Evolutionary conservation across 306 rosid species (phyloP).

Genomic region (Bauhinia variegata): DNA sequence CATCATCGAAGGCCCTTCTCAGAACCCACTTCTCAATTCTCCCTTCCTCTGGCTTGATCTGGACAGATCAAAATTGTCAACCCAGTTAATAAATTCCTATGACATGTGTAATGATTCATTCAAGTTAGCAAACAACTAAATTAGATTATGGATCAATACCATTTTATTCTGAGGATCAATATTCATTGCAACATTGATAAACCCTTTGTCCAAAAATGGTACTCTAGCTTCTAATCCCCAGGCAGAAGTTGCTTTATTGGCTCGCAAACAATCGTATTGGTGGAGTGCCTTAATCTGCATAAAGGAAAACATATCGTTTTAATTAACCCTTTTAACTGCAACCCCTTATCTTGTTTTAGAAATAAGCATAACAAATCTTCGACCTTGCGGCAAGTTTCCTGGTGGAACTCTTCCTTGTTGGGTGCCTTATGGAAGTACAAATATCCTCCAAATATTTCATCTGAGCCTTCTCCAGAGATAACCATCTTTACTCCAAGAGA

Average conservation of each 20-base stretch:
- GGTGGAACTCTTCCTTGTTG: constrained; percentile 90
- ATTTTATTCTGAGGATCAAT: constrained; percentile 80
- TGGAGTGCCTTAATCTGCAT: constrained; percentile 91
- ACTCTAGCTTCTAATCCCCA: constrained; percentile 98
- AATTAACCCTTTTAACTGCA: constrained; percentile 6
- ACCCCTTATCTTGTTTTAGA: constrained; percentile 1
- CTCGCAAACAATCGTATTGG: constrained; percentile 84
- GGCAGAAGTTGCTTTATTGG: constrained; percentile 89
- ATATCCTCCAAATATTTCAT: constrained; percentile 95
- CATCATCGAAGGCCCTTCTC: constrained; percentile 91
- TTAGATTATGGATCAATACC: constrained; percentile 46
- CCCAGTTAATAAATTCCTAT: neutral
- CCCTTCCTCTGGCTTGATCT: constrained; percentile 79
- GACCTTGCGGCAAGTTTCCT: constrained; percentile 94
- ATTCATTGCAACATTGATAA: constrained; percentile 75
- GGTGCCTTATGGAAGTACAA: constrained; percentile 99
- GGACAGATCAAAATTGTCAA: constrained; percentile 22
- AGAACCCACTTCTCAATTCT: constrained; percentile 89
- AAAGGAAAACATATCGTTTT: neutral
- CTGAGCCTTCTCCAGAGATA: constrained; percentile 96
- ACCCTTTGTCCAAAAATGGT: constrained; percentile 87
- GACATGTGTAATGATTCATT: constrained; percentile 1
- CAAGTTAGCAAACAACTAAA: neutral
- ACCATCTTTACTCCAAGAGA: constrained; percentile 95
- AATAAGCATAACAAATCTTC: constrained; percentile 13